Evolutionary conservation across 169 alveolate genomes (phyloP), one percentile per base, ranked within the genome.

Genomic region (Cryptosporidium muris): DNA sequence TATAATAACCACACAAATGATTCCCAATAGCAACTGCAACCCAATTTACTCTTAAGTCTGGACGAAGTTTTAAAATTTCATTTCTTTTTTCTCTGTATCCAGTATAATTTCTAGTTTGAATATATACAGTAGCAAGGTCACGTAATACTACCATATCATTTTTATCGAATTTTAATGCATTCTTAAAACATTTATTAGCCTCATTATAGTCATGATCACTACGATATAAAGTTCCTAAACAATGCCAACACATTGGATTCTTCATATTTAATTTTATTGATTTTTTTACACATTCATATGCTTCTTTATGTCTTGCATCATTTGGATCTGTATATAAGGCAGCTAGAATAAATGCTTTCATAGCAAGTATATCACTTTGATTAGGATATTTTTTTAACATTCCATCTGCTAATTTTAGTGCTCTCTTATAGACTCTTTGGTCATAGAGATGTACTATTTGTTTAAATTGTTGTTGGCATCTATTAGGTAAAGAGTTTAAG

Each of bases 101-200:
- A 65, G 92, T 92, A 48, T 89, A 91, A 74, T 94, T 94, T 54
- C 97, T 89, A 34, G 88, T 85, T 66, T 93, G 94, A 48, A 94
- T 82, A 82, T 93, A 90, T 38, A 94, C 89, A 53, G 92, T 65
- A 38, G 95, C 91, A 54, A 94, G 81, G 88, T 94, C 97, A 81
- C 96, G 91, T 56, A 92, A 38, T 4, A 95, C 91, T 25, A 89
- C 90, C 45, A 81, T 63, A 90, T 95, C 94, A 9, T 91, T 93
- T 43, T 92, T 92, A 63, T 90, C 95, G 63, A 90, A 82, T 43
- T 89, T 92, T 7, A 91, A 67, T 11, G 97, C 94, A 36, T 90
- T 90, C 16, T 82, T 68, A 67, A 89, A 94, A 66, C 96, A 92
- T 66, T 92, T 94, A 40, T 92, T 91, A 43, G 98, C 96, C 74